phyloP scores from a whole-genome alignment of 2,329 filamentous ascomycete species.

The Cadophora sp. region DNA sequence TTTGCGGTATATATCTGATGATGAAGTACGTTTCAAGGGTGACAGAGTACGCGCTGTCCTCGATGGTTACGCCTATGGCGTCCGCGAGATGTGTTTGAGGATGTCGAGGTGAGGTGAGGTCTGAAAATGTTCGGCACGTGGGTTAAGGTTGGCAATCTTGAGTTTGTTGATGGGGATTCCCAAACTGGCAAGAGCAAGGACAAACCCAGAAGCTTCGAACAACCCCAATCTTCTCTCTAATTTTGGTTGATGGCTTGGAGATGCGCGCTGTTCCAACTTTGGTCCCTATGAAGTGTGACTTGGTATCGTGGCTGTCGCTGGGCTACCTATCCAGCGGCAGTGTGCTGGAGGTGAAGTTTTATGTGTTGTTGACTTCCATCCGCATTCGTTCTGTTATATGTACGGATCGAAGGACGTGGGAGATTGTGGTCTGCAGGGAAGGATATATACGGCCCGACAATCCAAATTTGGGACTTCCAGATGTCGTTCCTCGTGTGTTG shows the following conservation, averaged over 20 bases:
- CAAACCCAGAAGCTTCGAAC: constrained; percentile 6
- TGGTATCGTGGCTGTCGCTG: no score
- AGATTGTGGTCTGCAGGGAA: neutral
- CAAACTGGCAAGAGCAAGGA: constrained; percentile 1
- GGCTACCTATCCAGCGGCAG: no score
- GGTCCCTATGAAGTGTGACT: neutral
- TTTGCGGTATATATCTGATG: constrained; percentile 15
- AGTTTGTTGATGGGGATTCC: neutral
- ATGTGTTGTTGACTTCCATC: neutral
- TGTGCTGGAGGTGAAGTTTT: neutral
- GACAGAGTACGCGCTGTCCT: neutral
- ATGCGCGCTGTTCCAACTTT: neutral
- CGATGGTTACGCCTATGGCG: neutral
- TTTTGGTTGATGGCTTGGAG: neutral
- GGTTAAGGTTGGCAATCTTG: neutral
- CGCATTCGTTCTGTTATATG: neutral
- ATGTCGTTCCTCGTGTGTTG: constrained; percentile 11
- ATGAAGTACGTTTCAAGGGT: neutral
- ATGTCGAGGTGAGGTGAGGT: neutral
- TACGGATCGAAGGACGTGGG: neutral
- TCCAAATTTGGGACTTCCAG: constrained; percentile 9
- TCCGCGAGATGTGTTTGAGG: neutral
- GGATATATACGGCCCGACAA: constrained; percentile 14
- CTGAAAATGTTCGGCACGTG: constrained; percentile 1
- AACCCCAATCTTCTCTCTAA: neutral